phyloP scores from a whole-genome alignment of 192 early-diverging fungal genomes.

The Dissophora ornata region DNA sequence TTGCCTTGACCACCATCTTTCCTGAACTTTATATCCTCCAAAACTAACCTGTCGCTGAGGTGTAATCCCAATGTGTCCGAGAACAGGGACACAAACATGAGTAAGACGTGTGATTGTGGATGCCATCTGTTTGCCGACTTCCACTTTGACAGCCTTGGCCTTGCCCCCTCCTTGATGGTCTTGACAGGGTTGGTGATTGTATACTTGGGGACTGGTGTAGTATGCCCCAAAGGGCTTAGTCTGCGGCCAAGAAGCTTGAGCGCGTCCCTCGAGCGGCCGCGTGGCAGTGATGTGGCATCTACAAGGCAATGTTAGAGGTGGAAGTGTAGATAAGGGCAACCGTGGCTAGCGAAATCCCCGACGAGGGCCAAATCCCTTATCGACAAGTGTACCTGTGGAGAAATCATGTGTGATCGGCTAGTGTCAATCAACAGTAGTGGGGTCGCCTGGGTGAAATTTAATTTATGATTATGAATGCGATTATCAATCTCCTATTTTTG shows the following conservation, averaged over 20 bases:
- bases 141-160: slow-evolving; percentile 94
- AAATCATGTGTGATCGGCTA: slow-evolving; percentile 95
- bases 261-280: slow-evolving; percentile 87
- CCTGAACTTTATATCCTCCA: slow-evolving; percentile 92
- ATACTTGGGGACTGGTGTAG: slow-evolving; percentile 75
- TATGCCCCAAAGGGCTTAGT: slow-evolving; percentile 96
- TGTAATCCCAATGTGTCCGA: slow-evolving; percentile 96
- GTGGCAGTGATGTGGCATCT: slow-evolving; percentile 96
- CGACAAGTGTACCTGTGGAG: slow-evolving; percentile 87
- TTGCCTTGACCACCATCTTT: slow-evolving; percentile 81
- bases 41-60: slow-evolving; percentile 89
- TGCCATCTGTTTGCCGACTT: slow-evolving; percentile 89
- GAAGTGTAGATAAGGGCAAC: slow-evolving; percentile 90
- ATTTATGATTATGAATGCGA: no score
- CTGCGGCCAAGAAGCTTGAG: slow-evolving; percentile 83
- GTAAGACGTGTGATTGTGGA: slow-evolving; percentile 81
- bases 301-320: slow-evolving; percentile 87
- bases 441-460: slow-evolving; percentile 86
- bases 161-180: slow-evolving; percentile 92
- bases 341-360: slow-evolving; percentile 97
- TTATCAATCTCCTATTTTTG: slow-evolving; percentile 3
- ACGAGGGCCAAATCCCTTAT: slow-evolving; percentile 90
- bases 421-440: slow-evolving; percentile 66
- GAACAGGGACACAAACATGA: slow-evolving; percentile 90
- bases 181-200: slow-evolving; percentile 84